phyloP scores from a whole-genome alignment of 169 alveolate genomes.

The Plasmodium berghei region DNA sequence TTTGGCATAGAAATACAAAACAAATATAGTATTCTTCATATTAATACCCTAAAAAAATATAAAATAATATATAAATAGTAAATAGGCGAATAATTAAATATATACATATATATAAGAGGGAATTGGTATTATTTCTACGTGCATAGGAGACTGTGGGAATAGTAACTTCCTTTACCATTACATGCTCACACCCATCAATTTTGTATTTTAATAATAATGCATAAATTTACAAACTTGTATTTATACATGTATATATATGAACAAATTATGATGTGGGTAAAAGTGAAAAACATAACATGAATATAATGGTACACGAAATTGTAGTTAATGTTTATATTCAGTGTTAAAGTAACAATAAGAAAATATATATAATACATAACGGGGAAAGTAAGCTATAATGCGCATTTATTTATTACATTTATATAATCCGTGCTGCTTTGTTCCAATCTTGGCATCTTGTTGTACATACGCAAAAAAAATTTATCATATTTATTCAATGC shows the following conservation, averaged over 20 bases:
- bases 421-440: slow-evolving; percentile 13
- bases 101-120: neutral
- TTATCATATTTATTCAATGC: slow-evolving; percentile 58
- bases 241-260: neutral
- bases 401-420: slow-evolving; percentile 43
- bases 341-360: neutral
- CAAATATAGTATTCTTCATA: slow-evolving; percentile 20
- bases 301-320: neutral
- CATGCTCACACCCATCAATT: no score
- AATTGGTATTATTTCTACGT: neutral
- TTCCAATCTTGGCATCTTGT: slow-evolving; percentile 29
- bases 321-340: neutral
- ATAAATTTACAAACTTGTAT: neutral
- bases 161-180: no score
- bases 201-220: no score
- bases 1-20: slow-evolving; percentile 66
- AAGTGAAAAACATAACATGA: neutral
- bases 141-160: no score
- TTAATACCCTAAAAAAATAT: slow-evolving; percentile 17
- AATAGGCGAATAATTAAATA: neutral
- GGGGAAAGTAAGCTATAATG: neutral
- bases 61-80: neutral
- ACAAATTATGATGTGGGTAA: neutral
- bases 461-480: slow-evolving; percentile 41
- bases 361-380: neutral